phyloP scores from a whole-genome alignment of 1,284 basidiomycete species.

The Puccinia polysora region DNA sequence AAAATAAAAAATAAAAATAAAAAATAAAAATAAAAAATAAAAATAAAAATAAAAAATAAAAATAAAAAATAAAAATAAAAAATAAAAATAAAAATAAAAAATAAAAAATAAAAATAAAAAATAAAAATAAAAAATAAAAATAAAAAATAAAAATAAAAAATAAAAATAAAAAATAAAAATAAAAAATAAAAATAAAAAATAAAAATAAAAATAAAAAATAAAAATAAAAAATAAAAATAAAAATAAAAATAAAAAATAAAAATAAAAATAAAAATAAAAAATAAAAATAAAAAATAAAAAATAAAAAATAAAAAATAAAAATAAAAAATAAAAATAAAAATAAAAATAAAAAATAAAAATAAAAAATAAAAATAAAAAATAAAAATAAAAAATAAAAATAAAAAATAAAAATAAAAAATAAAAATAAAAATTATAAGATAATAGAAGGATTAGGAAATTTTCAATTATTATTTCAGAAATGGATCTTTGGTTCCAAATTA shows the following conservation, averaged over 20 bases:
- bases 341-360: not conserved
- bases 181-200: not conserved
- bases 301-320: conserved; percentile 1
- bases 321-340: not conserved
- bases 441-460: too few relatives aligned
- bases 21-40: not conserved
- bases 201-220: not conserved
- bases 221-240: not conserved
- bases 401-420: too few relatives aligned
- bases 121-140: not conserved
- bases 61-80: not conserved
- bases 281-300: not conserved
- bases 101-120: not conserved
- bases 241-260: not conserved
- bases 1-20: too few relatives aligned
- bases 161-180: not conserved
- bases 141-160: not conserved
- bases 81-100: not conserved
- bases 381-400: too few relatives aligned
- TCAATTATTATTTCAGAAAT: too few relatives aligned
- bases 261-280: not conserved
- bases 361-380: not conserved
- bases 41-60: not conserved
- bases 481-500: too few relatives aligned
- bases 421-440: too few relatives aligned